A percentile compares a stretch with the other conserved stretches of the same genome.
Conservation (phyloP, 1,139 yeast species). For the Sugiyamaella castrensis region DNA sequence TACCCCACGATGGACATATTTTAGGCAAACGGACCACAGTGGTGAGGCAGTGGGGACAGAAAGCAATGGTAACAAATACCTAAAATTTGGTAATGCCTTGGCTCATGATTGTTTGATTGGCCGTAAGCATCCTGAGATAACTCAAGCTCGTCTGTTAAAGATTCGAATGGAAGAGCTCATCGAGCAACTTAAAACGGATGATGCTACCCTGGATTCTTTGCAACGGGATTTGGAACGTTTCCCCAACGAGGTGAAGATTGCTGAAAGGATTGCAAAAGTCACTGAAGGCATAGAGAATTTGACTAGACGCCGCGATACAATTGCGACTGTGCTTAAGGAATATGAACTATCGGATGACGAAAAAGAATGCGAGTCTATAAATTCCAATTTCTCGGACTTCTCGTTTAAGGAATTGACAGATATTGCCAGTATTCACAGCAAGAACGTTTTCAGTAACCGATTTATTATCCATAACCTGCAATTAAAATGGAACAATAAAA, state of each 20-base stretch:
- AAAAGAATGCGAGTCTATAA: constrained; percentile 7
- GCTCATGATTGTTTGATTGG: constrained; percentile 71
- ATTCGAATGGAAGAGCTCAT: constrained; percentile 42
- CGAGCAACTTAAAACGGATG: constrained; percentile 43
- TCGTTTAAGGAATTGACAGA: constrained; percentile 19
- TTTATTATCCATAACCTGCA: constrained; percentile 76
- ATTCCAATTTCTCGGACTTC: constrained; percentile 11
- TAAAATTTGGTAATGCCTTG: constrained; percentile 58
- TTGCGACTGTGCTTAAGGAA: constrained; percentile 13
- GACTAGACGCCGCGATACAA: constrained; percentile 32
- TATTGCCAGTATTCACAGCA: constrained; percentile 25
- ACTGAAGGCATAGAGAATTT: constrained; percentile 39
- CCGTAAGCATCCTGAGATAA: constrained; percentile 33
- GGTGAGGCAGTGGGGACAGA: constrained; percentile 26
- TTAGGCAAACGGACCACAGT: constrained; percentile 56
- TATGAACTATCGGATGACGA: constrained; percentile 1
- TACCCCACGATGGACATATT: constrained; percentile 75
- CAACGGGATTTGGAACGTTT: constrained; percentile 28
- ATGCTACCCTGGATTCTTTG: constrained; percentile 39
- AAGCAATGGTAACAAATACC: constrained; percentile 42
- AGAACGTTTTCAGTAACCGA: constrained; percentile 61
- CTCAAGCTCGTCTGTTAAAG: constrained; percentile 34
- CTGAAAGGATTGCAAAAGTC: constrained; percentile 32
- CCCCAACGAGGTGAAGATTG: constrained; percentile 27
- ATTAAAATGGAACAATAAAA: constrained; percentile 72